A percentile compares a stretch with the other conserved stretches of the same genome.
These are phyloP conservation scores for Vickermania ingenoplastis DNA, from an alignment of 208 protist species.

Conservation along the genomic window DNA sequence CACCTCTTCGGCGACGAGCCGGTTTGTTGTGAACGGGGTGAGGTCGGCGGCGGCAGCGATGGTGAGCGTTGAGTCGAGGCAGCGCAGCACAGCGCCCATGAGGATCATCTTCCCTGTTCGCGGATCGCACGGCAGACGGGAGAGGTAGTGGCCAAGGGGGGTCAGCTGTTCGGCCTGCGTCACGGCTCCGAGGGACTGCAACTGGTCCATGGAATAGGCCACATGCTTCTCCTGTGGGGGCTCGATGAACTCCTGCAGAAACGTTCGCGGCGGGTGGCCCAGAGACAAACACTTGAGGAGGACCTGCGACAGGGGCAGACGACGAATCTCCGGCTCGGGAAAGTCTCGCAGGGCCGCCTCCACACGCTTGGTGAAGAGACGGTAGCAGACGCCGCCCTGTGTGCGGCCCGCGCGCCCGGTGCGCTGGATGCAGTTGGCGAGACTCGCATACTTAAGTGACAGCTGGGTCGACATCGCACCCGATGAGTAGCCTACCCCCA, in stretches of 20 bases:
- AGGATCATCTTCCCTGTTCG: conserved; percentile 92
- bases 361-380: conserved; percentile 87
- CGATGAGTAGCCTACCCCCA: background rate
- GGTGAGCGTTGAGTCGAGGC: conserved; percentile 91
- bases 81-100: conserved; percentile 85
- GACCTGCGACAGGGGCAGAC: conserved; percentile 90
- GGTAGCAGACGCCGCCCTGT: conserved; percentile 95
- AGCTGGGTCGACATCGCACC: conserved; percentile 63
- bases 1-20: conserved; percentile 29
- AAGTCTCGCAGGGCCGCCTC: conserved; percentile 58
- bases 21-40: conserved; percentile 48
- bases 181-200: conserved; percentile 59
- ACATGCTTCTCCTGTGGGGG: conserved; percentile 53
- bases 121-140: conserved; percentile 80
- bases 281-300: conserved; percentile 79
- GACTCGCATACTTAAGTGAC: conserved; percentile 75
- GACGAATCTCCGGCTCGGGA: conserved; percentile 89
- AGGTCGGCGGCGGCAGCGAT: conserved; percentile 86
- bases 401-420: conserved; percentile 98
- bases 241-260: conserved; percentile 75
- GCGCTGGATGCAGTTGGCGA: conserved; percentile 96
- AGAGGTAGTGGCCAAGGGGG: conserved; percentile 76
- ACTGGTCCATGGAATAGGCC: conserved; percentile 37
- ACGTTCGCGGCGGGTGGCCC: conserved; percentile 47
- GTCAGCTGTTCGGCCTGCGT: conserved; percentile 49